phyloP scores from a whole-genome alignment of 179 eudicot species.

The Monotropa hypopitys region DNA sequence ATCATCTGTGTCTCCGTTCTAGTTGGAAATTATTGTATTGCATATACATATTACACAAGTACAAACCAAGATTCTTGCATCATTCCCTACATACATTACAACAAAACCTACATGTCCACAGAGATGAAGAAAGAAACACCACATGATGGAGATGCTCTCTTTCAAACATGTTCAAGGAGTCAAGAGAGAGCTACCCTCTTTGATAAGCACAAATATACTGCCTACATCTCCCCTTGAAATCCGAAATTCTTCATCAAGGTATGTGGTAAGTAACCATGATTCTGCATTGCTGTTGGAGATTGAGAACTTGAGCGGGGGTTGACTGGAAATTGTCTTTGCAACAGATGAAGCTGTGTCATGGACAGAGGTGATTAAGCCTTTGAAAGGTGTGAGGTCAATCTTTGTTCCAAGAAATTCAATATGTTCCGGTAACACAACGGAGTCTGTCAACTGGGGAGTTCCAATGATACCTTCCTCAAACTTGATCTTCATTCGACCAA shows the following conservation, averaged over 20 bases:
- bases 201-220: slow-evolving; percentile 67
- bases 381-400: slow-evolving; percentile 66
- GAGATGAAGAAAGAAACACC: not conserved
- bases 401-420: slow-evolving; percentile 75
- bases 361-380: slow-evolving; percentile 50
- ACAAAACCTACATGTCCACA: not conserved
- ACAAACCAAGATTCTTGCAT: not conserved
- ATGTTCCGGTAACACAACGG: slow-evolving; percentile 57
- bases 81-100: not conserved
- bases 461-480: slow-evolving; percentile 74
- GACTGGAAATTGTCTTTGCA: slow-evolving; percentile 65
- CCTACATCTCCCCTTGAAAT: slow-evolving; percentile 85
- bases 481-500: slow-evolving; percentile 42
- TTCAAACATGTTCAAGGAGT: slow-evolving; percentile 9
- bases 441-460: slow-evolving; percentile 84
- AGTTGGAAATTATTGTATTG: not conserved
- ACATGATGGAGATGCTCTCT: not conserved
- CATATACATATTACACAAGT: not conserved
- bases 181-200: slow-evolving; percentile 62
- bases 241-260: slow-evolving; percentile 77
- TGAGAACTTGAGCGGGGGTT: slow-evolving; percentile 70
- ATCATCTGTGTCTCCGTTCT: too few species aligned
- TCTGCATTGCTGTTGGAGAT: slow-evolving; percentile 40
- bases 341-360: slow-evolving; percentile 85
- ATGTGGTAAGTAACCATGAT: slow-evolving; percentile 88